Percentiles rank a stretch among this genome's conserved stretches.
These are phyloP conservation scores for Trichothecium roseum DNA, from an alignment of 2,329 filamentous ascomycete species.

Conservation along the genomic window DNA sequence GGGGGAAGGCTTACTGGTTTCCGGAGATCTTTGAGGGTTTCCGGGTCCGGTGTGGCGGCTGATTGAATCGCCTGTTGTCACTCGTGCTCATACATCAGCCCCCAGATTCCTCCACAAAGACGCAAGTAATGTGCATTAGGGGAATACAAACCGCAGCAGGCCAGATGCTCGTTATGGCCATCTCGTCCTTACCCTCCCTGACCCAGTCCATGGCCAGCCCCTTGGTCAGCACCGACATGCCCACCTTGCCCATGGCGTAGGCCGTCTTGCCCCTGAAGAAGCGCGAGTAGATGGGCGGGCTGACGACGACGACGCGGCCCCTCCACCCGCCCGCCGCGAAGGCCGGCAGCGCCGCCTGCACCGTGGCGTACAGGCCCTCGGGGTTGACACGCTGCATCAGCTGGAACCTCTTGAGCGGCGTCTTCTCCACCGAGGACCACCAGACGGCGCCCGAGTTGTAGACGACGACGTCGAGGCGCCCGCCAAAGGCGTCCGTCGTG, in stretches of 20 bases:
- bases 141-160: slow-evolving; percentile 53
- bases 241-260: slow-evolving; percentile 71
- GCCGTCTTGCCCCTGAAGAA: slow-evolving; percentile 82
- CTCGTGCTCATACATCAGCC: too few species aligned
- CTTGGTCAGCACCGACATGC: slow-evolving; percentile 72
- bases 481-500: slow-evolving; percentile 49
- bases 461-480: slow-evolving; percentile 60
- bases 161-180: slow-evolving; percentile 79
- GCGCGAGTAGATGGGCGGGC: slow-evolving; percentile 73
- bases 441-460: slow-evolving; percentile 84
- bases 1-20: slow-evolving; percentile 2
- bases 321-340: slow-evolving; percentile 30
- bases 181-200: slow-evolving; percentile 37
- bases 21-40: not conserved
- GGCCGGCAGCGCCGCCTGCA: slow-evolving; percentile 60
- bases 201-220: slow-evolving; percentile 75
- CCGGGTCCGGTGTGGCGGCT: slow-evolving; percentile 6
- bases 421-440: slow-evolving; percentile 67
- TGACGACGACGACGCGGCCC: slow-evolving; percentile 66
- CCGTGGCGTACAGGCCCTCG: slow-evolving; percentile 62
- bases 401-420: slow-evolving; percentile 65
- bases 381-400: slow-evolving; percentile 68
- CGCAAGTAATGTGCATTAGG: not conserved
- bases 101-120: not conserved
- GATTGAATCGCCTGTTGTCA: not conserved